phyloP scores from a whole-genome alignment of 73 alveolate species.

The Paramecium pentaurelia region DNA sequence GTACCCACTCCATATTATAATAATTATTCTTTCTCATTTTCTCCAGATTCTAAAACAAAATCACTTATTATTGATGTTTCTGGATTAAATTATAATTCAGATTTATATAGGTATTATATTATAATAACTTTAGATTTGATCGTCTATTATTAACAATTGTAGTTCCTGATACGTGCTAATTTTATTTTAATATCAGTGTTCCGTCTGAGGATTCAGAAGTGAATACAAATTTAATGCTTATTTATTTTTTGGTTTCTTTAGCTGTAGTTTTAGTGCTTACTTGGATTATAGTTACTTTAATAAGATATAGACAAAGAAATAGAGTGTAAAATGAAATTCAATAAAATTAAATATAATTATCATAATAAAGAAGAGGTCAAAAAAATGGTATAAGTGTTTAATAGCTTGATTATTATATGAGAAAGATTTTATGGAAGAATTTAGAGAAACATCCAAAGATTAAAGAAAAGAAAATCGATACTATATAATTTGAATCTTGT shows the following conservation, averaged over 20 bases:
- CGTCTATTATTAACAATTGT: not conserved
- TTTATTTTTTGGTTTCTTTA: not conserved
- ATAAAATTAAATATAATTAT: not conserved
- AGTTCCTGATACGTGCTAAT: not conserved
- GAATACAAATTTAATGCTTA: constrained; percentile 21
- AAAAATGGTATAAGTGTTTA: not conserved
- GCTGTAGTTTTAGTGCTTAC: constrained; percentile 3
- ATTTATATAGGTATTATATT: not conserved
- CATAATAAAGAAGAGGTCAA: not conserved
- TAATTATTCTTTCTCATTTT: not conserved
- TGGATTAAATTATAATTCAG: not conserved
- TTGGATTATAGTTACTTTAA: not conserved
- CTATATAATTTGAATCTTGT: not conserved
- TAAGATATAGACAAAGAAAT: not conserved
- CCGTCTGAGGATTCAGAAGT: not conserved
- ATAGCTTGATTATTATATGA: not conserved
- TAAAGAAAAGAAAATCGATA: not conserved
- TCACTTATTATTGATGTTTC: not conserved
- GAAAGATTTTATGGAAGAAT: not conserved
- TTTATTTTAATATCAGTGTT: not conserved
- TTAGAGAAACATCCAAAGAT: not conserved
- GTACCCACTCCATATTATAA: not conserved
- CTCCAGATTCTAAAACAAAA: not conserved
- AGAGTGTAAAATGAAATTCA: not conserved
- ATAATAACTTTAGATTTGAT: not conserved